Evolutionary conservation across 2,329 filamentous ascomycete species (phyloP), one percentile per base, ranked within the genome.

Genomic region (Neurospora crassa): DNA sequence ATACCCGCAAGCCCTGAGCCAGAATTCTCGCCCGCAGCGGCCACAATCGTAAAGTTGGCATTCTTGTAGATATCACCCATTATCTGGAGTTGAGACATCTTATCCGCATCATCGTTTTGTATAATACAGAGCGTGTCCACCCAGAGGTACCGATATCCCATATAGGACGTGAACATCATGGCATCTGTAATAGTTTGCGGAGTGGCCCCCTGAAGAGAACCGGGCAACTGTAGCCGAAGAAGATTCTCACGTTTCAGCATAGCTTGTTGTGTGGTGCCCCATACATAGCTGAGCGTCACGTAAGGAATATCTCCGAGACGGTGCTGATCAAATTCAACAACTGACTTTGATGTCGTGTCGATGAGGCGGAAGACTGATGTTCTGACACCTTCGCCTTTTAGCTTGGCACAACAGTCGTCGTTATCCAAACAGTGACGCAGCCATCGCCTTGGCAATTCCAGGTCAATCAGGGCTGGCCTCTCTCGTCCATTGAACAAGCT

Each of bases 281-380:
- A 71, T 1, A 71, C 69, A 29, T 73, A 73, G 69, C 40, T 71
- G 34, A 69, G 69, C 6, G 67, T 59, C 40, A 47, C 70, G 40
- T 70, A 72, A 1, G 5, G 40, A 0, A 0, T 40, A 7, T 41
- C 2, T 12, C 10, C 10, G 7, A 53, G 45, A 7, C 12, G n/a
- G 0, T 53, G 45, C 11, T 53, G 5, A 11, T 7, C 5, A 2
- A 53, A 53, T 3, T 6, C 45, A 1, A 53, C 11, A 24, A 53
- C 1, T 3, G 45, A 10, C 1, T 14, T 53, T 1, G 2, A 0
- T 24, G 6, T 14, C 1, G 45, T 53, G 2, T 53, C 45, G 1
- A 53, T 53, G 1, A 53, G 45, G 20, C 45, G 45, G 11, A 53
- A 53, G 45, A 24, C 12, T 11, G 43, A 12, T 2, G 11, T 3